Percentiles rank a stretch among this genome's conserved stretches.
phyloP scores from a whole-genome alignment of 768 basidiomycete species.

The Leucocoprinus sp. region DNA sequence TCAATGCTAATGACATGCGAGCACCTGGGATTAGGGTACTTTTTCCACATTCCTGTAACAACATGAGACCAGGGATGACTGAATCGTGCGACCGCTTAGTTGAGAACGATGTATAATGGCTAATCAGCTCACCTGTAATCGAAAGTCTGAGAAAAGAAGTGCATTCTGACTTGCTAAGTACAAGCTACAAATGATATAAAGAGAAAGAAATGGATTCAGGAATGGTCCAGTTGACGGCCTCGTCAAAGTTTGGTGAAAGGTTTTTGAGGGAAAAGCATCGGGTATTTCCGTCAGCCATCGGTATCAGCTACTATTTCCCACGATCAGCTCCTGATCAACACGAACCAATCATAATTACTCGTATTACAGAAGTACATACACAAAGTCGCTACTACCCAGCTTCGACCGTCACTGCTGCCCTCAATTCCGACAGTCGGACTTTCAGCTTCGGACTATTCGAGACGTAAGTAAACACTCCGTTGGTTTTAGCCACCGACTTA shows the following conservation, averaged over 20 bases:
- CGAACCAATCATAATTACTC: neutral
- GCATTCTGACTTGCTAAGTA: constrained; percentile 39
- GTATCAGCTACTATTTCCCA: constrained; percentile 4
- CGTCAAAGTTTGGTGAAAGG: no score
- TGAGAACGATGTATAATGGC: constrained; percentile 10
- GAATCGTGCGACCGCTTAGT: constrained; percentile 11
- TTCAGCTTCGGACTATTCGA: constrained; percentile 68
- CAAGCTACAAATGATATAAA: constrained; percentile 9
- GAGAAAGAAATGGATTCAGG: neutral
- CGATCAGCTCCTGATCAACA: neutral
- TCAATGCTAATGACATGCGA: constrained; percentile 83
- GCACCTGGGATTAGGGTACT: constrained; percentile 93
- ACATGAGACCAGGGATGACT: constrained; percentile 91
- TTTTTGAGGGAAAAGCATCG: constrained; percentile 4
- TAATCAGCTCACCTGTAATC: constrained; percentile 66
- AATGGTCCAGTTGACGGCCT: neutral
- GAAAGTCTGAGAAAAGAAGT: constrained; percentile 81
- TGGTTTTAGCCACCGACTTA: constrained; percentile 31
- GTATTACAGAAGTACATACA: neutral
- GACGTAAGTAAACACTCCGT: constrained; percentile 2
- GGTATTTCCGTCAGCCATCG: constrained; percentile 9
- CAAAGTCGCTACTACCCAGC: neutral
- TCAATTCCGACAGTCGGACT: constrained; percentile 63
- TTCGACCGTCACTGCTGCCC: constrained; percentile 20
- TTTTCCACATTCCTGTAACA: constrained; percentile 88